Base-by-base conservation (phyloP, 1,284 basidiomycete species). In the Rhodotorula sp. region DNA sequence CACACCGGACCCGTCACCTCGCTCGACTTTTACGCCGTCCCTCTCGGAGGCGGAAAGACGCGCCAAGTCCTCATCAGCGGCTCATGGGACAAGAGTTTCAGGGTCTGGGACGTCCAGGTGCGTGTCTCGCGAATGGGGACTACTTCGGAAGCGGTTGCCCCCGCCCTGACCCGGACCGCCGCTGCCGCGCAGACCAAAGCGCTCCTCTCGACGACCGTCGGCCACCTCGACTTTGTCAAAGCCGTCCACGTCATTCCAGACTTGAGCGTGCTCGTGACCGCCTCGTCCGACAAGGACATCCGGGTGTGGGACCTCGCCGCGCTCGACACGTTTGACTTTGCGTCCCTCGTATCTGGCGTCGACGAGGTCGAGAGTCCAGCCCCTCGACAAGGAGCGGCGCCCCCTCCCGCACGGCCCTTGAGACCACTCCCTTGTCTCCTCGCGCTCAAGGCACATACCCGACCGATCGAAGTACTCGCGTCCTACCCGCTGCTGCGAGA, bases 71-170 rank as follows among this genome's bases (percentile, higher is more conserved):
- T 97, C 51, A 85, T 95, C 72, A 92, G 91, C 57, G 92, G 91
- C 29, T 93, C 93, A 57, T 97, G 93, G 93, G 93, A 97, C 80
- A 89, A 90, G 90, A 89, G 88, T 0, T 90, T 96, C 80, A 89
- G 88, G 79, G 74, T 93, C 3, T 97, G 93, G 93, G 85, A 93
- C 78, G 86, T 86, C 5, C 80, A 87, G 77, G 93, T 92, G 77
- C 20, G 0, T 12, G 20, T 34, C n/a, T 26, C 14, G 3, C 15
- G 26, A 39, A 10, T 10, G 39, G 39, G 39, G 39, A 39, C 12
- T 39, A 7, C 12, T 39, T 47, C 8, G 48, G 18, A 10, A 52
- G 1, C 18, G 29, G 18, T 31, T 21, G 39, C 58, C 48, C n/a
- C 20, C 20, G 26, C 62, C 52, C 23, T 14, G 31, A 20, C 3